Evolutionary conservation across 2,329 filamentous ascomycete genomes (phyloP).

Genomic region (Diatrype stigma): DNA sequence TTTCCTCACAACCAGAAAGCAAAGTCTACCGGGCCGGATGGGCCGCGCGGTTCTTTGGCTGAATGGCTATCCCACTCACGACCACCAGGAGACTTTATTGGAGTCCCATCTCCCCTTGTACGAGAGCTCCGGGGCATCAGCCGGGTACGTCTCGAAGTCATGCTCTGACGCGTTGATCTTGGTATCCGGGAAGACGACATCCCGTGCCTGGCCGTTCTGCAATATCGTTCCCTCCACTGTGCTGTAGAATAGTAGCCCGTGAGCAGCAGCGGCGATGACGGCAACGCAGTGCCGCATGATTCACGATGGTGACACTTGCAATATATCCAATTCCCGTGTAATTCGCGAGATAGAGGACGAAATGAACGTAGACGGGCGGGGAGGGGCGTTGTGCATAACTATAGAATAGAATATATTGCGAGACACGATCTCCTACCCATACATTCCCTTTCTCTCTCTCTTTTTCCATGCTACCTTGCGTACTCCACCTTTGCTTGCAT

Average conservation of each 20-base stretch:
- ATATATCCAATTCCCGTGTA: too few relatives aligned
- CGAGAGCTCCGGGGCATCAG: constrained; percentile 49
- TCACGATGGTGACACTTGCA: too few relatives aligned
- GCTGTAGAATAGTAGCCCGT: constrained; percentile 12
- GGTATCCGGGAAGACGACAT: constrained; percentile 38
- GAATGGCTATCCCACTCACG: constrained; percentile 40
- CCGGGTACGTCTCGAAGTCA: constrained; percentile 40
- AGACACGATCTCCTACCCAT: neutral
- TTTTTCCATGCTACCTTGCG: neutral
- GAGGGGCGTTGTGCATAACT: neutral
- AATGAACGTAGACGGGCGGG: too few relatives aligned
- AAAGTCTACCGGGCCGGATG: too few relatives aligned
- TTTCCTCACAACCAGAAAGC: neutral
- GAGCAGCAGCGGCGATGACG: constrained; percentile 1
- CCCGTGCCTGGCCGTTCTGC: constrained; percentile 37
- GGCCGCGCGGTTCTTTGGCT: too few relatives aligned
- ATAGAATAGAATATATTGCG: neutral
- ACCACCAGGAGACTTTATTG: constrained; percentile 57
- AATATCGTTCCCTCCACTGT: constrained; percentile 28
- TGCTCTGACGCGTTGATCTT: constrained; percentile 29
- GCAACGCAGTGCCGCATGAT: neutral
- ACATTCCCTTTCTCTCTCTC: neutral
- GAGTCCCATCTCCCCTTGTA: constrained; percentile 63
- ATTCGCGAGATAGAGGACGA: too few relatives aligned
- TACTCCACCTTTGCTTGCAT: too few relatives aligned